Evolutionary conservation across 164 flowering plant species (phyloP).

Genomic region (Aristolochia contorta): DNA sequence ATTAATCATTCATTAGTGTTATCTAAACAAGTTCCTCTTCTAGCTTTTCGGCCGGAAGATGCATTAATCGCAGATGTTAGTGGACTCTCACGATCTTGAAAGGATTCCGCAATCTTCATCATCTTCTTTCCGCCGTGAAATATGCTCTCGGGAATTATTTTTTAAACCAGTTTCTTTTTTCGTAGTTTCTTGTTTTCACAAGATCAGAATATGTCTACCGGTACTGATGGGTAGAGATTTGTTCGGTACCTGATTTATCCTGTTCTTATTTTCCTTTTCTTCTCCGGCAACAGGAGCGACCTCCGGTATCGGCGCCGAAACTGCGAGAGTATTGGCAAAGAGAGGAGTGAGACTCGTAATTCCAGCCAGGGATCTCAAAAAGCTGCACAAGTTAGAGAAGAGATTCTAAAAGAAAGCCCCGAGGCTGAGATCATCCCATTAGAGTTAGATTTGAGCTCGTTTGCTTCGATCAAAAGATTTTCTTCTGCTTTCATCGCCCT

Average conservation of each 20-base stretch:
- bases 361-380: conserved; percentile 73
- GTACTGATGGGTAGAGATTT: background rate
- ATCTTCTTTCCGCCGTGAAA: too few relatives aligned
- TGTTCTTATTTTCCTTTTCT: background rate
- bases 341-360: conserved; percentile 77
- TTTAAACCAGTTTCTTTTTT: too few relatives aligned
- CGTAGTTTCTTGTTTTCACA: background rate
- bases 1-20: too few relatives aligned
- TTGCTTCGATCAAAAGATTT: conserved; percentile 71
- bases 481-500: conserved; percentile 59
- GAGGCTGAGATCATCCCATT: conserved; percentile 54
- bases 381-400: conserved; percentile 50
- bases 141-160: too few relatives aligned
- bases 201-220: too few relatives aligned
- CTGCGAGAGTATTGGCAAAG: conserved; percentile 86
- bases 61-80: too few relatives aligned
- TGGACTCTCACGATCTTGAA: too few relatives aligned
- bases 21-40: too few relatives aligned
- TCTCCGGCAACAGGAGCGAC: conserved; percentile 54
- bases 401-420: conserved; percentile 51
- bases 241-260: conserved; percentile 1
- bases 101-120: too few relatives aligned
- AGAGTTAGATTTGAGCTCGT: conserved; percentile 81
- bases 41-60: too few relatives aligned
- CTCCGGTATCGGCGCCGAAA: conserved; percentile 90